phyloP scores from a whole-genome alignment of 2,329 filamentous ascomycete genomes.

The Aureobasidium sp. region DNA sequence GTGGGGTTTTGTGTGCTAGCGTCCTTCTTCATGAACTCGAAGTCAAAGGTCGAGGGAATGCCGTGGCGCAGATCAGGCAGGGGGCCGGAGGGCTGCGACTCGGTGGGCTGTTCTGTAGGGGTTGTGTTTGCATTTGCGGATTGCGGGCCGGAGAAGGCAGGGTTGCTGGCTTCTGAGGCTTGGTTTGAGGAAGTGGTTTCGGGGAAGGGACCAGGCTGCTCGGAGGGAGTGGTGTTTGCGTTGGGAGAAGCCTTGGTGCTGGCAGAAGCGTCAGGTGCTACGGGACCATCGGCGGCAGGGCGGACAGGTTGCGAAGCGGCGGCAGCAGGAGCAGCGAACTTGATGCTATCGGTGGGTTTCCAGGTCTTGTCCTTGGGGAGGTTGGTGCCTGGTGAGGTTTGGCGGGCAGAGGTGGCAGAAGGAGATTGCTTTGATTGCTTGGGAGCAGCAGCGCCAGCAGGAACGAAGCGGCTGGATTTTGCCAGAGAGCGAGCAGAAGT shows the following conservation, averaged over 20 bases:
- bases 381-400: conserved; percentile 26
- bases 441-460: conserved; percentile 14
- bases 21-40: conserved; percentile 51
- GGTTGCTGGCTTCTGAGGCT: conserved; percentile 21
- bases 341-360: conserved; percentile 32
- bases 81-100: conserved; percentile 42
- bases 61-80: conserved; percentile 90
- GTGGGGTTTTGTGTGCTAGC: conserved; percentile 16
- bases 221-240: conserved; percentile 22
- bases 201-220: conserved; percentile 18
- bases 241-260: conserved; percentile 20
- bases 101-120: conserved; percentile 23
- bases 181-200: conserved; percentile 6
- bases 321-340: conserved; percentile 24
- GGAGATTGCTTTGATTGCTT: conserved; percentile 12
- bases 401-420: conserved; percentile 18
- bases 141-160: conserved; percentile 28
- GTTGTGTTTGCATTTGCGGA: conserved; percentile 28
- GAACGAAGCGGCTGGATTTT: not conserved
- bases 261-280: conserved; percentile 26
- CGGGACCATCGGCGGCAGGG: conserved; percentile 25
- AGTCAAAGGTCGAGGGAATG: conserved; percentile 82
- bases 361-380: conserved; percentile 31
- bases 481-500: conserved; percentile 13
- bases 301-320: conserved; percentile 19